Evolutionary conservation across 169 alveolate species (phyloP), one percentile per base, ranked within the genome.

Genomic region (Sarcocystis neurona): DNA sequence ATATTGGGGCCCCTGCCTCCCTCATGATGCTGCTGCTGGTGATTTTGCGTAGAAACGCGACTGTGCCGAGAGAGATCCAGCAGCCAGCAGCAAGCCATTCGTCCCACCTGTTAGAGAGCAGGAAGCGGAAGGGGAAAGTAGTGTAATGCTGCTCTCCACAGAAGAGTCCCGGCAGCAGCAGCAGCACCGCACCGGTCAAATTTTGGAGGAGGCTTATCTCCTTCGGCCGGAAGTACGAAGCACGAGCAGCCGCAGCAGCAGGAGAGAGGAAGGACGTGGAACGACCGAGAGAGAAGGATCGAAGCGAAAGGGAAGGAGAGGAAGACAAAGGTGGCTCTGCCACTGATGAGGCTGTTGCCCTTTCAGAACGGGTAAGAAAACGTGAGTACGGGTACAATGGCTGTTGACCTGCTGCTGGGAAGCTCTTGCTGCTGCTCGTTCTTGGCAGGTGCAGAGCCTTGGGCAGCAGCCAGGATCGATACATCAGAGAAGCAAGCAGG

Each of bases 1-100:
- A 87, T 53, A 75, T 20, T n/a, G 46, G 70, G 6, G 91, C 82
- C 30, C 82, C 82, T n/a, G 58, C 82, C 0, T 72, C 82, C 18
- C 47, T 30, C 82, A 72, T 72, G 48, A 72, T n/a, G 32, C 82
- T 47, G 56, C 41, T 72, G 12, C 82, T 56, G 3, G 41, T 18
- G 32, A 72, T 56, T 30, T 72, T 72, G 5, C 53, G 47, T 6
- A 72, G 56, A 37, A 72, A 72, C 2, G 82, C 3, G 39, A 72
- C 39, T 5, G 41, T 1, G 1, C 43, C 50, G 30, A 72, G 58
- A 6, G 58, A 2, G 56, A 72, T 18, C 47, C 82, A 72, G 82
- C 82, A 72, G 58, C 82, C 82, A 5, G 18, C 53, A 8, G 41
- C 10, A 18, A 39, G 56, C 82, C 82, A 72, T 30, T 72, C 23